These are phyloP conservation scores for Coniochaeta ligniaria DNA, from an alignment of 2,329 filamentous ascomycete genomes.

Conservation along the genomic window DNA sequence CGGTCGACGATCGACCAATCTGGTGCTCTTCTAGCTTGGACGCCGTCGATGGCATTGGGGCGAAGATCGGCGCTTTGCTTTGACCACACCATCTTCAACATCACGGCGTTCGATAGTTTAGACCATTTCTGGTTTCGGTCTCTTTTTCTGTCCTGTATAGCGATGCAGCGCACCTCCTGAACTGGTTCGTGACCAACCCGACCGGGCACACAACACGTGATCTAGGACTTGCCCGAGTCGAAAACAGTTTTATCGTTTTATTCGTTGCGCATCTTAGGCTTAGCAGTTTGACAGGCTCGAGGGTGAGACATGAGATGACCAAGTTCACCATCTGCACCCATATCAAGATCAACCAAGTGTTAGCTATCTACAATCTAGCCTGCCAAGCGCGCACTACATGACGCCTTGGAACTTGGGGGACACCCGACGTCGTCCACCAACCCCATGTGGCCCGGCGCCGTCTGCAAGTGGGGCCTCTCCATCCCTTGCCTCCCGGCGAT, in stretches of 20 bases:
- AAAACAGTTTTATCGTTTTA: no score
- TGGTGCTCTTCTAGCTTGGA: neutral
- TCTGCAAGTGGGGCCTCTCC: neutral
- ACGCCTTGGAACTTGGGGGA: neutral
- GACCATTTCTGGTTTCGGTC: neutral
- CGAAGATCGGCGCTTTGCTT: neutral
- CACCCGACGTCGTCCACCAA: no score
- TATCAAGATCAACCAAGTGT: neutral
- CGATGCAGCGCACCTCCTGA: no score
- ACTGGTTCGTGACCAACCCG: no score
- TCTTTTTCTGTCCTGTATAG: no score
- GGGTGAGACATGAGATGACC: no score
- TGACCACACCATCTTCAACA: neutral
- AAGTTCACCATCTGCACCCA: neutral
- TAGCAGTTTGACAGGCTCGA: neutral
- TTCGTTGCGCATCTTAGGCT: neutral
- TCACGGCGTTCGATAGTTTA: neutral
- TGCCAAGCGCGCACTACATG: neutral
- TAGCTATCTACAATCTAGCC: neutral
- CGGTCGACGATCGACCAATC: neutral
- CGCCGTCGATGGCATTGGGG: neutral
- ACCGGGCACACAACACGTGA: no score
- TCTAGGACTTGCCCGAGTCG: no score
- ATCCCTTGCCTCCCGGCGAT: neutral
- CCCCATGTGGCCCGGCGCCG: no score